Evolutionary conservation across 2,329 filamentous ascomycete genomes (phyloP).

Genomic region (Raffaelea ambrosiae): DNA sequence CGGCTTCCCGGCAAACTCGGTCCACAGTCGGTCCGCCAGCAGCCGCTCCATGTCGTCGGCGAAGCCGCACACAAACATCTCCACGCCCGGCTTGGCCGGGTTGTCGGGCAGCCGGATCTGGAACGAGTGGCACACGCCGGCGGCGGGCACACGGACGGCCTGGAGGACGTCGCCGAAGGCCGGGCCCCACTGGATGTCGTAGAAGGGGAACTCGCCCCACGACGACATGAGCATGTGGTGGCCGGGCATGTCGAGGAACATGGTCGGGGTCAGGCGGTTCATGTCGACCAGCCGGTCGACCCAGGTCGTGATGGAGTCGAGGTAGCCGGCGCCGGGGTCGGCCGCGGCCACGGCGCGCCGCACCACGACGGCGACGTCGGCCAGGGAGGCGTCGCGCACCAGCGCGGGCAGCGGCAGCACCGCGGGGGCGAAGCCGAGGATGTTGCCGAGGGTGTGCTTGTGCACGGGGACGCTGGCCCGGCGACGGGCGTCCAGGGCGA

Average conservation of each 20-base stretch:
- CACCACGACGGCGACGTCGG: background rate
- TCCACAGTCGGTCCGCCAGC: constrained; percentile 2
- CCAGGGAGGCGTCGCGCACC: background rate
- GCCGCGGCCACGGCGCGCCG: background rate
- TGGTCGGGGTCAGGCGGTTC: background rate
- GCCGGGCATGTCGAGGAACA: constrained; percentile 4
- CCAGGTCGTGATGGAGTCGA: background rate
- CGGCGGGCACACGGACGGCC: background rate
- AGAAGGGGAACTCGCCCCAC: constrained; percentile 3
- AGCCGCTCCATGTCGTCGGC: background rate
- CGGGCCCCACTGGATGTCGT: constrained; percentile 2
- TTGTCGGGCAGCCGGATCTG: constrained; percentile 2
- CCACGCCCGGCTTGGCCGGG: background rate
- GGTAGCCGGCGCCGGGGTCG: background rate
- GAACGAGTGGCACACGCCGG: constrained; percentile 1
- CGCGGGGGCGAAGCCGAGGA: constrained; percentile 1
- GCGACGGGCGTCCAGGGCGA: constrained; percentile 1
- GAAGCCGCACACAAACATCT: constrained; percentile 1
- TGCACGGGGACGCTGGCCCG: background rate
- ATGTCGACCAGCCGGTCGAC: background rate
- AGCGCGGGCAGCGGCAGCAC: background rate
- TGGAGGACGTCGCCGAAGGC: background rate
- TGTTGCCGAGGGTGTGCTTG: constrained; percentile 3
- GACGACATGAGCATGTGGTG: background rate
- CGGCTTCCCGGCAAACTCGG: background rate